These are phyloP conservation scores for Agroathelia rolfsii DNA, from an alignment of 1,284 basidiomycete genomes.

Conservation along the genomic window DNA sequence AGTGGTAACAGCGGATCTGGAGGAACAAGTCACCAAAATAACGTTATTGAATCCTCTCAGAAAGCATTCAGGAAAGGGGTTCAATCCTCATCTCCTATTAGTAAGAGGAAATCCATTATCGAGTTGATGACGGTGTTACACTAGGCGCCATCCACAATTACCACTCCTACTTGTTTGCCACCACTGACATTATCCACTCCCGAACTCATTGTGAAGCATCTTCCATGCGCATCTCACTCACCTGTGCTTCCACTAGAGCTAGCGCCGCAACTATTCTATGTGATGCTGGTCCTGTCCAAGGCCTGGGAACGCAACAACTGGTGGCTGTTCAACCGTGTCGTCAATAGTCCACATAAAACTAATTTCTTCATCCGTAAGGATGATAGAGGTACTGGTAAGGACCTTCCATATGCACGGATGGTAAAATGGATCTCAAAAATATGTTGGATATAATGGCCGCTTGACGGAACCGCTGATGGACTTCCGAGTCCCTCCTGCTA, in stretches of 20 bases:
- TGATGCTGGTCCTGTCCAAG: constrained; percentile 27
- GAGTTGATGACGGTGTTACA: constrained; percentile 26
- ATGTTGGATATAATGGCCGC: constrained; percentile 38
- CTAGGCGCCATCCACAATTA: constrained; percentile 22
- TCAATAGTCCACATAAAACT: constrained; percentile 40
- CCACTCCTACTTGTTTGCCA: constrained; percentile 21
- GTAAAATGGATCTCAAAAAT: no score
- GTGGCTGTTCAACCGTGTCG: constrained; percentile 40
- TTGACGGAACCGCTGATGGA: constrained; percentile 22
- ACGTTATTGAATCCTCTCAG: no score
- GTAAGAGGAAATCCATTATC: constrained; percentile 21
- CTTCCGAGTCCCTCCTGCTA: constrained; percentile 31
- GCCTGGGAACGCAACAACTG: constrained; percentile 38
- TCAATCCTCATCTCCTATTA: no score
- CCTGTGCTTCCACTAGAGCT: constrained; percentile 34
- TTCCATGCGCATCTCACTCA: constrained; percentile 39
- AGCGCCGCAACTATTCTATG: constrained; percentile 31
- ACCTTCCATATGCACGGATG: no score
- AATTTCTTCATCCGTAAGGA: constrained; percentile 30
- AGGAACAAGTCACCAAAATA: no score
- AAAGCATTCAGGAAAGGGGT: no score
- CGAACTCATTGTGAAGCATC: constrained; percentile 33
- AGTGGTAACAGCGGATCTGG: no score
- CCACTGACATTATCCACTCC: constrained; percentile 28
- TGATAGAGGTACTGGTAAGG: constrained; percentile 24